phyloP scores from a whole-genome alignment of 768 basidiomycete species.

The Lactifluus piperatus region DNA sequence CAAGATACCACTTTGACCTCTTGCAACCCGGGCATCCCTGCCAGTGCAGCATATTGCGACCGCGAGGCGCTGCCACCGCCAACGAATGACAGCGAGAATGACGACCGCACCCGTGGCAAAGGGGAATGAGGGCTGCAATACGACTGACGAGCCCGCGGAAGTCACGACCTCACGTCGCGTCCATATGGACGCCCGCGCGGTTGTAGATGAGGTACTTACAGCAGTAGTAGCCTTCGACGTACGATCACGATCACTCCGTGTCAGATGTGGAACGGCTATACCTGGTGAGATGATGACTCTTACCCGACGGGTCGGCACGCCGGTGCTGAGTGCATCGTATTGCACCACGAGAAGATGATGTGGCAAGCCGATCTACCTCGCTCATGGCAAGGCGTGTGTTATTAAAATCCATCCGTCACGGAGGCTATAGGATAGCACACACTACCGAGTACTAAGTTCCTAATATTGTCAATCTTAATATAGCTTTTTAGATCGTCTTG shows the following conservation, averaged over 20 bases:
- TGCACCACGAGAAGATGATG: slow-evolving; percentile 24
- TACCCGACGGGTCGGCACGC: slow-evolving; percentile 25
- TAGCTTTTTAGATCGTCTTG: too few relatives aligned
- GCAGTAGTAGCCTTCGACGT: neutral
- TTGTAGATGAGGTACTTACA: slow-evolving; percentile 14
- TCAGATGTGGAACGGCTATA: slow-evolving; percentile 28
- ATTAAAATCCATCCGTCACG: slow-evolving; percentile 84
- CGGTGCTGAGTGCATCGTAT: slow-evolving; percentile 27
- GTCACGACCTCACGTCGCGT: slow-evolving; percentile 10
- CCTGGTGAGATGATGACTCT: neutral
- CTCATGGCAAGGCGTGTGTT: slow-evolving; percentile 59
- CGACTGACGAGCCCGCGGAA: neutral
- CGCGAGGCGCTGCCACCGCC: neutral
- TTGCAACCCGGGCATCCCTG: neutral
- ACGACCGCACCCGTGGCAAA: slow-evolving; percentile 7
- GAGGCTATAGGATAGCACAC: too few relatives aligned
- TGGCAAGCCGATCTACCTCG: too few relatives aligned
- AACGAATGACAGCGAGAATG: neutral
- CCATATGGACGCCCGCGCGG: slow-evolving; percentile 24
- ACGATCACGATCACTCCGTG: slow-evolving; percentile 22
- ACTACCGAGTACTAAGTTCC: too few relatives aligned
- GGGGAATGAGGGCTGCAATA: slow-evolving; percentile 6
- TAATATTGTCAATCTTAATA: slow-evolving; percentile 35
- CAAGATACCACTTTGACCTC: too few relatives aligned
- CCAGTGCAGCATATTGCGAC: neutral